These are phyloP conservation scores for Microbotryum violaceum DNA, from an alignment of 1,284 basidiomycete species.

Conservation along the genomic window DNA sequence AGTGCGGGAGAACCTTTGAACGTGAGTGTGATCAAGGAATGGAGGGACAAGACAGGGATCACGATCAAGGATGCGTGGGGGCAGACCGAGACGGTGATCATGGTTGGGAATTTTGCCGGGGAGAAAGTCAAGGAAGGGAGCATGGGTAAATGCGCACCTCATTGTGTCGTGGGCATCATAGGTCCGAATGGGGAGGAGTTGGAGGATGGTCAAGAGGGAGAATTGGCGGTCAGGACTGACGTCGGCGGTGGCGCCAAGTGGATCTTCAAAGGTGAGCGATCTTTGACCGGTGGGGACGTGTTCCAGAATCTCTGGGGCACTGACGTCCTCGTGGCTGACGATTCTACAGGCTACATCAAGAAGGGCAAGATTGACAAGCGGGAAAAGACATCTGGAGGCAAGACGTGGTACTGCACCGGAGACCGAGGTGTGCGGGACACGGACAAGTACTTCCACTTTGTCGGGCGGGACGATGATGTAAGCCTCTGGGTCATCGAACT, in stretches of 20 bases:
- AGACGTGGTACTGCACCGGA: constrained; percentile 28
- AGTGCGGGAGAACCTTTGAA: constrained; percentile 31
- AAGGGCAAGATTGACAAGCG: constrained; percentile 29
- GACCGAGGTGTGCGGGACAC: constrained; percentile 21
- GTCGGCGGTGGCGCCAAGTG: constrained; percentile 15
- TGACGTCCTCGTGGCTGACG: not conserved
- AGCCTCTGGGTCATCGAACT: not conserved
- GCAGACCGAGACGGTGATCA: constrained; percentile 21
- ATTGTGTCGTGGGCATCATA: constrained; percentile 21
- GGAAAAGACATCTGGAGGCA: constrained; percentile 11
- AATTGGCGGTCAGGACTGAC: constrained; percentile 20
- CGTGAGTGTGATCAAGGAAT: constrained; percentile 21
- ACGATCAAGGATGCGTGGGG: constrained; percentile 27
- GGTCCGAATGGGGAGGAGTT: constrained; percentile 17
- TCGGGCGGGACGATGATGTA: constrained; percentile 27
- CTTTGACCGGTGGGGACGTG: not conserved
- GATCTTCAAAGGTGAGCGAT: constrained; percentile 30
- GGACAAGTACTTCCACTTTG: constrained; percentile 29
- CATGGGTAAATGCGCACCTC: constrained; percentile 27
- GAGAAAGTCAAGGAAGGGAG: constrained; percentile 12
- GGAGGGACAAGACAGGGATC: constrained; percentile 10
- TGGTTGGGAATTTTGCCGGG: constrained; percentile 22
- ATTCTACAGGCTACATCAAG: constrained; percentile 23
- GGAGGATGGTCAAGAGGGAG: constrained; percentile 20
- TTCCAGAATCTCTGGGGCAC: too few species aligned